Evolutionary conservation across 495 filamentous ascomycete species (phyloP).

Genomic region (Aspergillus ellipticus): DNA sequence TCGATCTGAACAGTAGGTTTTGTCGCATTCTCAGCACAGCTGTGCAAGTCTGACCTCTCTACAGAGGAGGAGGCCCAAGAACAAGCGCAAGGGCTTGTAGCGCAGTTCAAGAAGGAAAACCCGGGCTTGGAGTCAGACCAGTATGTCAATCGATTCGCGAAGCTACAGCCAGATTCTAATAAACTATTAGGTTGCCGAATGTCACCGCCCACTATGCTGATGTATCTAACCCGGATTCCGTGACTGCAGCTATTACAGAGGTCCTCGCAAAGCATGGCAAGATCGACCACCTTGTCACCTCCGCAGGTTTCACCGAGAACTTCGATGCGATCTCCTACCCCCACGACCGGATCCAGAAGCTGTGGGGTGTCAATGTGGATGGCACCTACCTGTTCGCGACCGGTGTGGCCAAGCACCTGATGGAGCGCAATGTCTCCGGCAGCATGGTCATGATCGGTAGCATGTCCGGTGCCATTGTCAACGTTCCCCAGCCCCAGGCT

Average conservation of each 20-base stretch:
- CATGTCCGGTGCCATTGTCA: constrained; percentile 91
- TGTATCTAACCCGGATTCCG: constrained; percentile 73
- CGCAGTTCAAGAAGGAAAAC: constrained; percentile 71
- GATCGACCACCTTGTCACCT: constrained; percentile 90
- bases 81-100: constrained; percentile 66
- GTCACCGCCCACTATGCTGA: constrained; percentile 89
- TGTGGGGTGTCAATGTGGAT: constrained; percentile 93
- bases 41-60: constrained; percentile 10
- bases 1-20: constrained; percentile 82
- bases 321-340: constrained; percentile 87
- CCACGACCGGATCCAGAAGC: constrained; percentile 80
- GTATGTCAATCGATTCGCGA: constrained; percentile 38
- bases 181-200: constrained; percentile 57
- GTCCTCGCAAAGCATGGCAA: constrained; percentile 68
- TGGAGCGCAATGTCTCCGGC: constrained; percentile 71
- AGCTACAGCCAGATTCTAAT: background rate
- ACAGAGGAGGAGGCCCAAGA: constrained; percentile 79
- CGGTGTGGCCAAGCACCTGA: constrained; percentile 81
- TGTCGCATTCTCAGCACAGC: background rate
- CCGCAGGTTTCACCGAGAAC: constrained; percentile 94
- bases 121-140: constrained; percentile 58
- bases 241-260: constrained; percentile 65
- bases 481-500: constrained; percentile 89
- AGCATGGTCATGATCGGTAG: constrained; percentile 93
- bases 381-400: constrained; percentile 89